Evolutionary conservation across 2,329 filamentous ascomycete species (phyloP).

Genomic region (Escovopsis weberi): DNA sequence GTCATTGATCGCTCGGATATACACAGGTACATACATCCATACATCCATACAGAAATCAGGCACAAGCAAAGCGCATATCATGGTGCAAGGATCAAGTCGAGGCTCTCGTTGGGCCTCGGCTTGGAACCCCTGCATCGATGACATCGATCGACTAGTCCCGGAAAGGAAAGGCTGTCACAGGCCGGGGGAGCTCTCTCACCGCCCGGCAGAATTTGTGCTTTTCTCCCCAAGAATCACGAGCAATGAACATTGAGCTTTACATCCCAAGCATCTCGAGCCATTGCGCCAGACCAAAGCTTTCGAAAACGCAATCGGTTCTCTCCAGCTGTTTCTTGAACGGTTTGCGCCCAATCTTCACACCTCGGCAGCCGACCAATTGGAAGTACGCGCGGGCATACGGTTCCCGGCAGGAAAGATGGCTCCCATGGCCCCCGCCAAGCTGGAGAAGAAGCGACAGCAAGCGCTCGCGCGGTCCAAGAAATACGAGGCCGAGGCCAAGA

Average conservation of each 20-base stretch:
- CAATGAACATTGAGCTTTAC: background rate
- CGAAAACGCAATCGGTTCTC: background rate
- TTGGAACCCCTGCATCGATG: too few relatives aligned
- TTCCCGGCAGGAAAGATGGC: slow-evolving; percentile 15
- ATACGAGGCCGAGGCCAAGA: slow-evolving; percentile 25
- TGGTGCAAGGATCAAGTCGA: background rate
- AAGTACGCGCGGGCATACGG: background rate
- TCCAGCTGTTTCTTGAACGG: too few relatives aligned
- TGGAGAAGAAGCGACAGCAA: slow-evolving; percentile 24
- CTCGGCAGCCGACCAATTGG: too few relatives aligned
- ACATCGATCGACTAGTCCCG: too few relatives aligned
- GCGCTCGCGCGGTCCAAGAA: slow-evolving; percentile 23
- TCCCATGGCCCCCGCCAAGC: slow-evolving; percentile 21
- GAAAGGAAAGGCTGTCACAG: too few relatives aligned
- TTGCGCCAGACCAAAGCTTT: background rate
- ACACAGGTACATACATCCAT: too few relatives aligned
- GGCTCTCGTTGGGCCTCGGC: background rate
- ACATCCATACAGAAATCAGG: too few relatives aligned
- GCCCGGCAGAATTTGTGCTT: background rate
- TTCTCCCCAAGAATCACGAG: background rate
- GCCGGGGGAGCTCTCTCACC: background rate
- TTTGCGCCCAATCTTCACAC: too few relatives aligned
- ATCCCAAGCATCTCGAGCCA: background rate
- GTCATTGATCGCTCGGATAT: too few relatives aligned
- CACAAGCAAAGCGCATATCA: too few relatives aligned